Evolutionary conservation across 2,329 filamentous ascomycete genomes (phyloP).

Genomic region (Beauveria caledonica): DNA sequence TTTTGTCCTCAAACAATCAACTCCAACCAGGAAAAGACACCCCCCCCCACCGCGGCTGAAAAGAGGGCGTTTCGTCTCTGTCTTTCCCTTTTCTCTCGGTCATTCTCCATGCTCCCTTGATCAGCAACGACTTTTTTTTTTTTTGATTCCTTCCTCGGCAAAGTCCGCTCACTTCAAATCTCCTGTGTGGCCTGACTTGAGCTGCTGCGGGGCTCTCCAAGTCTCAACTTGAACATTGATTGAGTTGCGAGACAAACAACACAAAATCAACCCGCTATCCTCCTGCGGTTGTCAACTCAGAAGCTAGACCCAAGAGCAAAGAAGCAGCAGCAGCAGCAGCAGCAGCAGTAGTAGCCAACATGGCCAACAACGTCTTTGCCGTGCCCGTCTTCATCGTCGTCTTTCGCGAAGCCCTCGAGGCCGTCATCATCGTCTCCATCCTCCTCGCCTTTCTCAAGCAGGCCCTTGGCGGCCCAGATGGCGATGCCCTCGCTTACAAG

Average conservation of each 20-base stretch:
- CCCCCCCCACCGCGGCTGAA: constrained; percentile 1
- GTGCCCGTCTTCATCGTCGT: constrained; percentile 84
- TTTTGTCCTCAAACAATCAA: background rate
- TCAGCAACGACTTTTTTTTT: background rate
- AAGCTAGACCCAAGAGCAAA: no score
- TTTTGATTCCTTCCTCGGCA: background rate
- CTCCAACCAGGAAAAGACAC: background rate
- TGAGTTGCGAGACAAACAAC: background rate
- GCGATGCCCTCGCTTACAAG: constrained; percentile 57
- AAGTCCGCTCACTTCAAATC: background rate
- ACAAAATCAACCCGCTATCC: background rate
- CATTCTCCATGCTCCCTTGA: background rate
- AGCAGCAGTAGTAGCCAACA: constrained; percentile 22
- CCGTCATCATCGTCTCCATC: constrained; percentile 79
- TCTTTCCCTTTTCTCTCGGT: no score
- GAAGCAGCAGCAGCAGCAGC: background rate
- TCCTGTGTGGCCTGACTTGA: background rate
- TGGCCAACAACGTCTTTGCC: constrained; percentile 64
- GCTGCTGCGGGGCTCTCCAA: no score
- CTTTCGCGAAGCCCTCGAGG: constrained; percentile 79
- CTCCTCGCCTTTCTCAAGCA: constrained; percentile 79
- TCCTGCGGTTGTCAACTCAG: no score
- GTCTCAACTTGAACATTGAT: background rate
- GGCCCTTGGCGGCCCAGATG: constrained; percentile 56
- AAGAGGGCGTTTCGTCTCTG: no score